Conservation (phyloP, 2,329 filamentous ascomycete species). For the Fusarium algeriense region DNA sequence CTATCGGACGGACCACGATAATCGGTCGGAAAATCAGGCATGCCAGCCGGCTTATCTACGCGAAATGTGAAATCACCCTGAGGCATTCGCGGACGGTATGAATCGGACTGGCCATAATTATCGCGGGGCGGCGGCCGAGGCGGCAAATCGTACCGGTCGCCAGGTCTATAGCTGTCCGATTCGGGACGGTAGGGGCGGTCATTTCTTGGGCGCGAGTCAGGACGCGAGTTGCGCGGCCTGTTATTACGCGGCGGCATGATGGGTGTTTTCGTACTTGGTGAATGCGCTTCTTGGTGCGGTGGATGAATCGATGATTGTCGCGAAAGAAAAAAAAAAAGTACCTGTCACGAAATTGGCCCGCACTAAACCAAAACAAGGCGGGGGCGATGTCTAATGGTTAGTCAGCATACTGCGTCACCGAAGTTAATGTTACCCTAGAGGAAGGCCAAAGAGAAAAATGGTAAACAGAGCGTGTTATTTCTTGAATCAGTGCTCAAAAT, state of each 20-base stretch:
- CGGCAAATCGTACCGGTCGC: slow-evolving; percentile 40
- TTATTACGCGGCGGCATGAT: slow-evolving; percentile 36
- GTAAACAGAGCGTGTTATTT: not conserved
- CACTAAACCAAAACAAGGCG: slow-evolving; percentile 11
- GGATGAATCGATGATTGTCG: slow-evolving; percentile 34
- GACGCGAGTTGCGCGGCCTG: slow-evolving; percentile 28
- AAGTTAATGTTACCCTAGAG: not conserved
- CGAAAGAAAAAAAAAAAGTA: slow-evolving; percentile 37
- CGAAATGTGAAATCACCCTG: slow-evolving; percentile 69
- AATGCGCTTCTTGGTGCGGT: slow-evolving; percentile 8
- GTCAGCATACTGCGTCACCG: slow-evolving; percentile 20
- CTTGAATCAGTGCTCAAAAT: not conserved
- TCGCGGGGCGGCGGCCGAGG: slow-evolving; percentile 39
- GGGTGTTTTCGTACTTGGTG: not conserved
- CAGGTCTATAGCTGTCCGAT: slow-evolving; percentile 50
- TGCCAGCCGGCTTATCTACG: slow-evolving; percentile 63
- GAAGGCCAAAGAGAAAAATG: accelerated
- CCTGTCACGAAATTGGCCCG: slow-evolving; percentile 18
- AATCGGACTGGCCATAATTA: slow-evolving; percentile 43
- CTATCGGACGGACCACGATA: slow-evolving; percentile 37
- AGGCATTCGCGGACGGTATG: slow-evolving; percentile 51
- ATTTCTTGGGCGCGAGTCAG: slow-evolving; percentile 29
- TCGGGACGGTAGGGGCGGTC: slow-evolving; percentile 39
- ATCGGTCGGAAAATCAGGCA: slow-evolving; percentile 52
- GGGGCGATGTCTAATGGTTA: not conserved